A percentile compares a stretch with the other conserved stretches of the same genome.
phyloP scores from a whole-genome alignment of 2,329 filamentous ascomycete genomes.

The Hypoxylon sp. region DNA sequence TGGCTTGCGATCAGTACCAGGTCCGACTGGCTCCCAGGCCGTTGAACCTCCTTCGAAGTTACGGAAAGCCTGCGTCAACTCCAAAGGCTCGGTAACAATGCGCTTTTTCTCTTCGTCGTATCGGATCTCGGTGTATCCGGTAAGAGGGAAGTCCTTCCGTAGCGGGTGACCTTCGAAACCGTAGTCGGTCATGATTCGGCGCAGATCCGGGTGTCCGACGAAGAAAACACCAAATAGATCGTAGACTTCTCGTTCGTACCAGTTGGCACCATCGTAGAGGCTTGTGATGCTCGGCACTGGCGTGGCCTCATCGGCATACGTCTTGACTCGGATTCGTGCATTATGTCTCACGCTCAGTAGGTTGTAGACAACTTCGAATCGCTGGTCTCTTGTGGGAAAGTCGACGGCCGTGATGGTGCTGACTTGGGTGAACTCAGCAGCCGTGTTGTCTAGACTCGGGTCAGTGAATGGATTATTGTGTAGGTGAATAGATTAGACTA shows the following conservation, averaged over 20 bases:
- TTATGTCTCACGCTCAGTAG: constrained; percentile 96
- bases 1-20: constrained; percentile 83
- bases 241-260: constrained; percentile 98
- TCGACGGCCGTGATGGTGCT: constrained; percentile 95
- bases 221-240: constrained; percentile 99
- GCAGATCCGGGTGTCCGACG: constrained; percentile 91
- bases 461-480: constrained; percentile 21
- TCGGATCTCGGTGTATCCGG: constrained; percentile 96
- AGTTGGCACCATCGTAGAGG: constrained; percentile 95
- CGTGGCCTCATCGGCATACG: constrained; percentile 95
- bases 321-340: constrained; percentile 96
- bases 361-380: constrained; percentile 99
- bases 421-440: constrained; percentile 95
- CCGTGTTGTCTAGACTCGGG: constrained; percentile 82
- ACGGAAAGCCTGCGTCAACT: constrained; percentile 97
- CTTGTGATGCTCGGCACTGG: constrained; percentile 90
- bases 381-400: constrained; percentile 93
- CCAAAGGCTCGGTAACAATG: constrained; percentile 96
- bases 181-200: constrained; percentile 99
- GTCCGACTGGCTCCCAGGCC: constrained; percentile 75
- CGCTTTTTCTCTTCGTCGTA: constrained; percentile 99
- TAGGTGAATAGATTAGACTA: not conserved
- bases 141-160: constrained; percentile 97
- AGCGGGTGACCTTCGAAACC: constrained; percentile 98
- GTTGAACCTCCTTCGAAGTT: constrained; percentile 95